Base-by-base conservation (phyloP, 2,329 filamentous ascomycete species). In the Phialophora tarda region DNA sequence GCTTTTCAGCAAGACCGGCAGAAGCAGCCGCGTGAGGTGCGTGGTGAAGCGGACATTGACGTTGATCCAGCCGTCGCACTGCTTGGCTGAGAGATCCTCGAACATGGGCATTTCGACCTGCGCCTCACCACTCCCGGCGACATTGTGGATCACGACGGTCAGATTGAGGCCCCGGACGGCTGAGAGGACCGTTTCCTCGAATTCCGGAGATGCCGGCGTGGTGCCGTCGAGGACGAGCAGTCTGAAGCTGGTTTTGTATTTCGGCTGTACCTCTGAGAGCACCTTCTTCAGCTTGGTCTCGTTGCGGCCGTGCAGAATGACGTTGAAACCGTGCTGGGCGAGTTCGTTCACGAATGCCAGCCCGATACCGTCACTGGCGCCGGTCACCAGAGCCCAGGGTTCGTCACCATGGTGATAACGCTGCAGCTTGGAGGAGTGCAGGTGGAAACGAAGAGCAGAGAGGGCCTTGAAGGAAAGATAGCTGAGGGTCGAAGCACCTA, bases 231-330 rank as follows among this genome's bases (percentile, higher is more conserved):
- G 79, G 21, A 84, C 72, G 50, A 84, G 73, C 51, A 75, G 73
- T 30, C 77, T 75, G 61, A 83, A 79, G 28, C 76, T 73, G 1
- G 69, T 41, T 0, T 84, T 83, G 64, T 80, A 81, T 8, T 75
- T 65, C 0, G 71, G n/a, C 1, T 73, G 67, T 0, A 88, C 78
- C 28, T 79, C 74, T 1, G 72, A 61, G n/a, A 77, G 73, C n/a
- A 84, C 75, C 1, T 63, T 63, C 1, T 78, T 72, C 2, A 88
- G 78, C 70, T 86, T 87, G 3, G 75, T 67, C 2, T 71, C 68
- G 65, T 85, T 85, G 41, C 84, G 82, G n/a, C 86, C 85, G 67
- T 88, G 85, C 8, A 88, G 72, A 17, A 87, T 77, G 47, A 88
- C 78, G 71, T 86, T 85, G 80, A 88, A 87, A 55, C 84, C 83